Evolutionary conservation across 2,329 filamentous ascomycete genomes (phyloP).

Genomic region (Neonectria hederae): DNA sequence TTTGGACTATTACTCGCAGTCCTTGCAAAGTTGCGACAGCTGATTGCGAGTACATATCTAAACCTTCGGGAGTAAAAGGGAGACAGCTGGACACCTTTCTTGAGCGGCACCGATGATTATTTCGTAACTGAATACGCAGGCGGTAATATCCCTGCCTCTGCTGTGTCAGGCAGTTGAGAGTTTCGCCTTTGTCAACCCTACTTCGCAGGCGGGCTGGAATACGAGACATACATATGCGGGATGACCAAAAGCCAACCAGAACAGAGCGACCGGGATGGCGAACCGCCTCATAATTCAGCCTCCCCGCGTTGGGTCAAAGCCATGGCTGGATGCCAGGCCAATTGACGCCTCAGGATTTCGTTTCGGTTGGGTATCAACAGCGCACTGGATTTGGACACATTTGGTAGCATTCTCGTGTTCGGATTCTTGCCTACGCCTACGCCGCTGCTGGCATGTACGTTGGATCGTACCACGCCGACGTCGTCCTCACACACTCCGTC

Average conservation of each 20-base stretch:
- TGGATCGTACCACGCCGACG: neutral
- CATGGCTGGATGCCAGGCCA: neutral
- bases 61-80: too few relatives aligned
- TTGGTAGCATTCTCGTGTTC: neutral
- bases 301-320: neutral
- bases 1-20: too few relatives aligned
- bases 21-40: too few relatives aligned
- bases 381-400: too few relatives aligned
- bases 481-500: neutral
- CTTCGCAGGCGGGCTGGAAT: neutral
- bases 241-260: neutral
- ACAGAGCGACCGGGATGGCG: neutral
- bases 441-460: neutral
- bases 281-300: too few relatives aligned
- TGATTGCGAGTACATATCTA: too few relatives aligned
- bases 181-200: neutral
- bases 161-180: too few relatives aligned
- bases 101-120: too few relatives aligned
- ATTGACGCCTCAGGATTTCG: neutral
- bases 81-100: too few relatives aligned
- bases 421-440: neutral
- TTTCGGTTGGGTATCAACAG: neutral
- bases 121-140: too few relatives aligned
- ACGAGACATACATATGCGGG: neutral
- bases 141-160: too few relatives aligned